Percentiles rank a stretch among this genome's conserved stretches.
Conservation (phyloP, 1,139 yeast species). For the Yamadazyma kanchanaburiensis region DNA sequence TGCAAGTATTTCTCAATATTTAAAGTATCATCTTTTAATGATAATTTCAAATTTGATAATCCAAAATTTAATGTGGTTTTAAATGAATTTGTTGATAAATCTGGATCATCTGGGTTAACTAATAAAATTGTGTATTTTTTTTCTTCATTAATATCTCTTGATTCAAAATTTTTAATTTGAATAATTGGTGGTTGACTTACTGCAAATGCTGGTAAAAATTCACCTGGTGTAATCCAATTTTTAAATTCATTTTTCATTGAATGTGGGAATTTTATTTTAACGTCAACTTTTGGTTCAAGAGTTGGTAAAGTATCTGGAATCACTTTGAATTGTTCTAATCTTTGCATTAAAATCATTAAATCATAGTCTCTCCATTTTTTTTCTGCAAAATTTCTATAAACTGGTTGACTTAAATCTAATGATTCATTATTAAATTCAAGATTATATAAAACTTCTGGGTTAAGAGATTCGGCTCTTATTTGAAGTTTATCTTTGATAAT, state of each 20-base stretch:
- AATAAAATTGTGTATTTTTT: slow-evolving; percentile 68
- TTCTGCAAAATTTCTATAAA: slow-evolving; percentile 66
- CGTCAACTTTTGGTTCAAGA: slow-evolving; percentile 76
- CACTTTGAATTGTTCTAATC: slow-evolving; percentile 79
- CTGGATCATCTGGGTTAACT: slow-evolving; percentile 93
- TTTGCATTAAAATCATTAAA: slow-evolving; percentile 76
- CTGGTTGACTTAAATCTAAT: slow-evolving; percentile 59
- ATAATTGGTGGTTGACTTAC: slow-evolving; percentile 74
- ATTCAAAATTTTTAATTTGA: slow-evolving; percentile 70
- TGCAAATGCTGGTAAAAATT: slow-evolving; percentile 65
- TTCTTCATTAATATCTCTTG: slow-evolving; percentile 20
- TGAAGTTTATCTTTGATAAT: slow-evolving; percentile 20
- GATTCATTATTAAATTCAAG: slow-evolving; percentile 29
- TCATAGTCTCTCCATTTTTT: slow-evolving; percentile 71
- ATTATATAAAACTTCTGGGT: slow-evolving; percentile 84
- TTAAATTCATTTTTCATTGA: slow-evolving; percentile 47
- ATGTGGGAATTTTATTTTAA: slow-evolving; percentile 72
- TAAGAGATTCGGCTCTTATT: slow-evolving; percentile 55
- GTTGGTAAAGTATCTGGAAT: slow-evolving; percentile 96
- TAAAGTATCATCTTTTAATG: slow-evolving; percentile 57
- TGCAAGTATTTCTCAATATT: slow-evolving; percentile 45
- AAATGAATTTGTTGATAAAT: slow-evolving; percentile 63
- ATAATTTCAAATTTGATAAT: slow-evolving; percentile 62
- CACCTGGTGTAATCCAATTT: slow-evolving; percentile 79
- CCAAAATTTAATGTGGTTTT: slow-evolving; percentile 79